These are phyloP conservation scores for Aspergillus nidulans DNA, from an alignment of 495 filamentous ascomycete species.

Conservation along the genomic window DNA sequence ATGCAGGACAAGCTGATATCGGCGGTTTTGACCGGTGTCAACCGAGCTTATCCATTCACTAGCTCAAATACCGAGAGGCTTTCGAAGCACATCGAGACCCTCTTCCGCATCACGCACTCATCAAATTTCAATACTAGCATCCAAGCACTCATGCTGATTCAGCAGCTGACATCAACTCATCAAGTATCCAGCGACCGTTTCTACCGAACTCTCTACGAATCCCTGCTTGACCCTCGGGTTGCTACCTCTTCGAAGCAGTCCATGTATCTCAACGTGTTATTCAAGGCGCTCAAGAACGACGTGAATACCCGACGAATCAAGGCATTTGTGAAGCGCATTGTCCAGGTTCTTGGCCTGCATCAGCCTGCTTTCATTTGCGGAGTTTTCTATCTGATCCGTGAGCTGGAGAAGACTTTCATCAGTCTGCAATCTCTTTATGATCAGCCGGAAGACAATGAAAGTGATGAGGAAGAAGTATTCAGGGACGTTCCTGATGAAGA, in stretches of 20 bases:
- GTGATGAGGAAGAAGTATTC: conserved; percentile 70
- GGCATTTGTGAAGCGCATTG: conserved; percentile 87
- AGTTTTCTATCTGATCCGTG: conserved; percentile 77
- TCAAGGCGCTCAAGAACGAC: conserved; percentile 80
- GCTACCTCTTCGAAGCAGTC: conserved; percentile 90
- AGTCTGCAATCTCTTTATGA: conserved; percentile 68
- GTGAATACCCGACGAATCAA: conserved; percentile 83
- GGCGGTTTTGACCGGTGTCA: conserved; percentile 86
- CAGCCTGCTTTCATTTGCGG: conserved; percentile 91
- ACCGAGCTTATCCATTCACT: conserved; percentile 90
- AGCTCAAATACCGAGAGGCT: conserved; percentile 71
- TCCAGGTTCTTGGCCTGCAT: conserved; percentile 82
- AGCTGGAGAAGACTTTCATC: conserved; percentile 71
- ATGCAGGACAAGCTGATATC: conserved; percentile 85
- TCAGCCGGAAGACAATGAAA: conserved; percentile 61
- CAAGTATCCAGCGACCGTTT: conserved; percentile 79
- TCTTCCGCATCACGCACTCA: conserved; percentile 93
- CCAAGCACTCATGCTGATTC: conserved; percentile 91
- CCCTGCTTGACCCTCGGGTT: conserved; percentile 83
- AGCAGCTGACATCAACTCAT: conserved; percentile 79
- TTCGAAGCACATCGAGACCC: conserved; percentile 82
- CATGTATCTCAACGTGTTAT: conserved; percentile 88
- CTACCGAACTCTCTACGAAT: conserved; percentile 93
- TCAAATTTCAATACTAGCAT: conserved; percentile 98
- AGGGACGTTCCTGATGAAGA: conserved; percentile 61